Percentiles rank a stretch among this genome's conserved stretches.
These are phyloP conservation scores for Balakata baccata DNA, from an alignment of 345 rosid species.

Conservation along the genomic window DNA sequence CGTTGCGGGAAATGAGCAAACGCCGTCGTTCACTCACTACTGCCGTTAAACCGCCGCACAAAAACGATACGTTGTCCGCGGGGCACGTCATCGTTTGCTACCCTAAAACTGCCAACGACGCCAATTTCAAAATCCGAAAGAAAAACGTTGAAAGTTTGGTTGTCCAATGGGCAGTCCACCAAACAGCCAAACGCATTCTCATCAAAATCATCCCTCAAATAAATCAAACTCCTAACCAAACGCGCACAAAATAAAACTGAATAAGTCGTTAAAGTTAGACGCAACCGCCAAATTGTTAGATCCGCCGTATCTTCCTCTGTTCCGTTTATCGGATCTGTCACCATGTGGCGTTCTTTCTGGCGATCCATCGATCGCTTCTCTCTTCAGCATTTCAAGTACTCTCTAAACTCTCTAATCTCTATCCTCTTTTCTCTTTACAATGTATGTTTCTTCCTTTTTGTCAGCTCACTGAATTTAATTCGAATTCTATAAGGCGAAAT, in stretches of 20 bases:
- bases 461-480: neutral
- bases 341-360: slow-evolving; percentile 56
- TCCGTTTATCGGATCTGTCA: slow-evolving; percentile 7
- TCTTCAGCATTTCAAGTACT: slow-evolving; percentile 55
- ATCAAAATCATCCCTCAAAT: neutral
- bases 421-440: neutral
- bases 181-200: slow-evolving; percentile 31
- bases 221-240: no score
- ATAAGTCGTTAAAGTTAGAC: neutral
- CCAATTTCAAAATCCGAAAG: neutral
- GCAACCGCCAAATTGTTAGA: slow-evolving; percentile 5
- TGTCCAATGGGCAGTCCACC: slow-evolving; percentile 16
- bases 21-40: neutral
- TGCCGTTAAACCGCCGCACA: neutral
- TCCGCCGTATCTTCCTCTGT: neutral
- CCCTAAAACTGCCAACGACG: neutral
- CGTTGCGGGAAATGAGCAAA: neutral
- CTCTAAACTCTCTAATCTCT: slow-evolving; percentile 10
- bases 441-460: neutral
- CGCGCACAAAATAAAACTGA: neutral
- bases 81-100: neutral
- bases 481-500: neutral
- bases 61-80: neutral
- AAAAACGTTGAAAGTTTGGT: slow-evolving; percentile 37
- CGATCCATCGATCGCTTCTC: slow-evolving; percentile 68